Evolutionary conservation across 73 alveolate species (phyloP).

Genomic region (Symbiodinium pilosum): DNA sequence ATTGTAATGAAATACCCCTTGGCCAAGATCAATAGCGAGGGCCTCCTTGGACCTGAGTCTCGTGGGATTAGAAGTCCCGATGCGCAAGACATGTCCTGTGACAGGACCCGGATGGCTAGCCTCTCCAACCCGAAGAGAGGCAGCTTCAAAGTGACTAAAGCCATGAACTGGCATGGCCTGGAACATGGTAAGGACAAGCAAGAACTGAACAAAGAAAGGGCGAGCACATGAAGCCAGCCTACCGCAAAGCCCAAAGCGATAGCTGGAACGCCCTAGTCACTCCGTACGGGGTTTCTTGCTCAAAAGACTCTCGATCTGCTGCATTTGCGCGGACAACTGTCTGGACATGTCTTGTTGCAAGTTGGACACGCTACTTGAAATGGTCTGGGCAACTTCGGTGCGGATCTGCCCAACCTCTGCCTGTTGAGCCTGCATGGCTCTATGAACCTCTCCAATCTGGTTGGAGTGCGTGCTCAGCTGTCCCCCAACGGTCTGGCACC

Average conservation of each 20-base stretch:
- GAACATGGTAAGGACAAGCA: neutral
- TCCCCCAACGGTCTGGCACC: neutral
- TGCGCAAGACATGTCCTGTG: neutral
- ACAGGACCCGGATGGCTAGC: conserved; percentile 29
- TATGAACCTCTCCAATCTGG: neutral
- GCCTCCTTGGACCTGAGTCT: neutral
- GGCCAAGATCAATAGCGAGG: neutral
- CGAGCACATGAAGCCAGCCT: too few relatives aligned
- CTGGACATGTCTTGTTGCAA: neutral
- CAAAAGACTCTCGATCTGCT: neutral
- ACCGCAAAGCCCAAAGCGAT: neutral
- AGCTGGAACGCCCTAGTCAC: conserved; percentile 25
- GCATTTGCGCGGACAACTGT: neutral
- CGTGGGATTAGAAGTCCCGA: neutral
- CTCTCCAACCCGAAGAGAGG: neutral
- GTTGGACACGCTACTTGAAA: neutral
- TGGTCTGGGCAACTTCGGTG: neutral
- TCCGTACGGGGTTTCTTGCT: neutral
- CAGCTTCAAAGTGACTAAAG: neutral
- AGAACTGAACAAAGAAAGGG: neutral
- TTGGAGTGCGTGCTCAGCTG: neutral
- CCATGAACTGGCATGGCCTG: neutral
- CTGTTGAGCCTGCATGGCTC: neutral
- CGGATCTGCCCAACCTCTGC: neutral
- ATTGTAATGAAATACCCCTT: neutral